These are phyloP conservation scores for Rhizopus arrhizus DNA, from an alignment of 371 early-diverging fungal species.

Conservation along the genomic window DNA sequence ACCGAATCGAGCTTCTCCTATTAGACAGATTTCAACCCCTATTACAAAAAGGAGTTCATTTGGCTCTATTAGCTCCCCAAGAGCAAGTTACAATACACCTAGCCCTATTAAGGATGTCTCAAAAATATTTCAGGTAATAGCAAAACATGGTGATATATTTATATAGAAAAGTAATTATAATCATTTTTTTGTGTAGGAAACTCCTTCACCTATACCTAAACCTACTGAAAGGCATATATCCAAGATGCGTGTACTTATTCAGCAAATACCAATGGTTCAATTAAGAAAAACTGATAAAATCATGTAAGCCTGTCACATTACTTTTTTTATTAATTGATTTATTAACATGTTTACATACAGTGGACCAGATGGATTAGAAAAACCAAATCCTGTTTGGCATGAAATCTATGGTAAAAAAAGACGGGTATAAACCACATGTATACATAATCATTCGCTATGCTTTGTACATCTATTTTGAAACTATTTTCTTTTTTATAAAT, in stretches of 20 bases:
- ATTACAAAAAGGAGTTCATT: neutral
- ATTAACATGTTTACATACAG: neutral
- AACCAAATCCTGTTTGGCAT: slow-evolving; percentile 23
- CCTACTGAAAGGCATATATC: slow-evolving; percentile 22
- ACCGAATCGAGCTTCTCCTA: neutral
- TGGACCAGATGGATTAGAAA: slow-evolving; percentile 19
- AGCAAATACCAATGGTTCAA: slow-evolving; percentile 11
- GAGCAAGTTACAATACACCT: neutral
- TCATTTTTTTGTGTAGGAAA: neutral
- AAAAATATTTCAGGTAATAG: neutral
- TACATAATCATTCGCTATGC: neutral
- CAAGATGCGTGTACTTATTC: slow-evolving; percentile 24
- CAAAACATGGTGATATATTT: neutral
- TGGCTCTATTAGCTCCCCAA: neutral
- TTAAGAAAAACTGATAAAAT: slow-evolving; percentile 23
- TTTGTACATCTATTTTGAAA: neutral
- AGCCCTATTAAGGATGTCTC: neutral
- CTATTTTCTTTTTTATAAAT: neutral
- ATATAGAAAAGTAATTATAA: neutral
- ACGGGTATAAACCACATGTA: neutral
- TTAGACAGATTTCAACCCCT: neutral
- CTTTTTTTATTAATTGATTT: neutral
- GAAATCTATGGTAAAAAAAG: slow-evolving; percentile 21
- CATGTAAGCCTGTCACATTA: slow-evolving; percentile 12
- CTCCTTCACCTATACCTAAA: slow-evolving; percentile 5